Evolutionary conservation across 441 rosid species (phyloP).

Genomic region (Theobroma grandiflorum): DNA sequence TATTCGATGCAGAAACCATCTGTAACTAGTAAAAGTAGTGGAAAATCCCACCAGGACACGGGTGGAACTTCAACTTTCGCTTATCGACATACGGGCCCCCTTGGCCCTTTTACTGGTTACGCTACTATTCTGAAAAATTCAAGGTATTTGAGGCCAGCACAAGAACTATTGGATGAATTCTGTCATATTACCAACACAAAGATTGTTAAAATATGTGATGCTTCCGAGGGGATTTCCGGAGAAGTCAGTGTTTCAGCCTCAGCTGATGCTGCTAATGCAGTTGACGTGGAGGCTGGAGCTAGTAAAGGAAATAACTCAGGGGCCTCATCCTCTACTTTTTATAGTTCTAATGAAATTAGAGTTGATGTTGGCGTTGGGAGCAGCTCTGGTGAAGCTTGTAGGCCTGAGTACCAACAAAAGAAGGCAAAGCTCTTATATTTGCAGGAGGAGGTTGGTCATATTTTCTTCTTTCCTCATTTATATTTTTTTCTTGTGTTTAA

Average conservation of each 20-base stretch:
- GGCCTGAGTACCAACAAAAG: constrained; percentile 60
- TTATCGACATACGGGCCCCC: constrained; percentile 52
- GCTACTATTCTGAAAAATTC: constrained; percentile 71
- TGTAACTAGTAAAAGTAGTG: constrained; percentile 30
- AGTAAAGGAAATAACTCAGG: constrained; percentile 32
- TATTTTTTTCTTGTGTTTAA: not conserved
- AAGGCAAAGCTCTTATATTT: constrained; percentile 62
- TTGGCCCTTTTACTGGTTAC: constrained; percentile 79
- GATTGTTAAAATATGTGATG: constrained; percentile 17
- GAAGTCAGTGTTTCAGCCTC: constrained; percentile 37
- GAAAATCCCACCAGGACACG: constrained; percentile 40
- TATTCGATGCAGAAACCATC: constrained; percentile 37
- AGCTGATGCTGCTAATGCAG: constrained; percentile 28
- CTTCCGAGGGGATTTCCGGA: constrained; percentile 30
- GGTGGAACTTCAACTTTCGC: constrained; percentile 36
- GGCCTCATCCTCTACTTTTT: constrained; percentile 34
- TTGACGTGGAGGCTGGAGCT: constrained; percentile 26
- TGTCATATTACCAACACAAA: constrained; percentile 36
- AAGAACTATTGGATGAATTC: constrained; percentile 58
- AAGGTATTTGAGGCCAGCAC: constrained; percentile 64
- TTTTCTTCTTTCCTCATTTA: not conserved
- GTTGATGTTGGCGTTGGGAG: constrained; percentile 39
- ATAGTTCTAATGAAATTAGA: constrained; percentile 35
- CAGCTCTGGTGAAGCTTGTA: constrained; percentile 40
- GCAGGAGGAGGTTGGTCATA: constrained; percentile 67